Percentiles rank a stretch among this genome's conserved stretches.
Conservation (phyloP, 495 filamentous ascomycete species). For the Endocarpon pusillum region DNA sequence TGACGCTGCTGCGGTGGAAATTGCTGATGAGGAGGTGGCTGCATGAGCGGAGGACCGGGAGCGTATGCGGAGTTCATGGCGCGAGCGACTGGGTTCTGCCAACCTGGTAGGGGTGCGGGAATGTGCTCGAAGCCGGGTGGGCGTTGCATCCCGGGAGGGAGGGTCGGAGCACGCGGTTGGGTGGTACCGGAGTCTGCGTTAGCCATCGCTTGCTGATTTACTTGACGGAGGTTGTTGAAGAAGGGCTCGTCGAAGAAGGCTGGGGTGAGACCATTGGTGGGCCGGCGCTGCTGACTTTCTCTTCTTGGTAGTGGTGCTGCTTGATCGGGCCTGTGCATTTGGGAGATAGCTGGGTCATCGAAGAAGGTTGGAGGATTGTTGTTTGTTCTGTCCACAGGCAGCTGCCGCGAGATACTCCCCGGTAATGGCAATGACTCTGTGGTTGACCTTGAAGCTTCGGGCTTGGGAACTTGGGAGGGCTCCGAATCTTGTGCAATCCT, state of each 20-base stretch:
- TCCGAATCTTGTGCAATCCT: slow-evolving; percentile 18
- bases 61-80: slow-evolving; percentile 27
- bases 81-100: slow-evolving; percentile 20
- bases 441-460: slow-evolving; percentile 13
- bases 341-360: slow-evolving; percentile 30
- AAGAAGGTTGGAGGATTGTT: slow-evolving; percentile 27
- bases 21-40: slow-evolving; percentile 4
- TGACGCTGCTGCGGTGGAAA: slow-evolving; percentile 23
- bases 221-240: slow-evolving; percentile 15
- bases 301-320: slow-evolving; percentile 22
- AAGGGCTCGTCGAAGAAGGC: slow-evolving; percentile 30
- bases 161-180: slow-evolving; percentile 30
- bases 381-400: slow-evolving; percentile 26
- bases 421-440: slow-evolving; percentile 16
- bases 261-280: slow-evolving; percentile 24
- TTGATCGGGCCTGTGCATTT: slow-evolving; percentile 24
- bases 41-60: slow-evolving; percentile 28
- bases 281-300: too few relatives aligned
- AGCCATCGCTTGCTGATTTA: slow-evolving; percentile 19
- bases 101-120: slow-evolving; percentile 27
- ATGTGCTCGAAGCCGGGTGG: slow-evolving; percentile 11
- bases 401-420: slow-evolving; percentile 20
- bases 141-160: slow-evolving; percentile 24
- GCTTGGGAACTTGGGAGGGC: slow-evolving; percentile 4
- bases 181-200: slow-evolving; percentile 24